Percentiles rank a stretch among this genome's conserved stretches.
These are phyloP conservation scores for Capronia coronata DNA, from an alignment of 2,329 filamentous ascomycete species.

Conservation along the genomic window DNA sequence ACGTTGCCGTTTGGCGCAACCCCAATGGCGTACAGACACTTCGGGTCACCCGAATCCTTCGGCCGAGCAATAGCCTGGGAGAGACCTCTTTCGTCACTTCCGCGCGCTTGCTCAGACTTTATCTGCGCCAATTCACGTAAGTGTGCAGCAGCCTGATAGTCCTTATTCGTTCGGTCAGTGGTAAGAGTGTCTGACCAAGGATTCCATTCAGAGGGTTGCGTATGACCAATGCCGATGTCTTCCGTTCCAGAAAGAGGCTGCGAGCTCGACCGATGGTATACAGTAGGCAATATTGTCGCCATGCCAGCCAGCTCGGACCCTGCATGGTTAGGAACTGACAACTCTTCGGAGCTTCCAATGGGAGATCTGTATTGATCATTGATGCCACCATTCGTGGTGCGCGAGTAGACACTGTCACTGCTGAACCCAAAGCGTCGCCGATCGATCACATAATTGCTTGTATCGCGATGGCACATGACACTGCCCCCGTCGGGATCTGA, in stretches of 20 bases:
- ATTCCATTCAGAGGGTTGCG: slow-evolving; percentile 23
- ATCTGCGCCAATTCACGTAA: slow-evolving; percentile 38
- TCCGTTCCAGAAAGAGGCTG: not conserved
- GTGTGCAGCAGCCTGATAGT: slow-evolving; percentile 27
- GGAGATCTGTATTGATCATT: slow-evolving; percentile 16
- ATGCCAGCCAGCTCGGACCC: slow-evolving; percentile 32
- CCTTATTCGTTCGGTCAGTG: not conserved
- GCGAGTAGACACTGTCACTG: slow-evolving; percentile 42
- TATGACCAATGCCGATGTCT: not conserved
- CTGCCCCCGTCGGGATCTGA: slow-evolving; percentile 7
- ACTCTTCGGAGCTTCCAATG: slow-evolving; percentile 18
- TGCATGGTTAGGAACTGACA: slow-evolving; percentile 8
- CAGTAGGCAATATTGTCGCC: slow-evolving; percentile 35
- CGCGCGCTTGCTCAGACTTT: slow-evolving; percentile 19
- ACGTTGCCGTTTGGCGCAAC: slow-evolving; percentile 6
- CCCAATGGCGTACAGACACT: slow-evolving; percentile 10
- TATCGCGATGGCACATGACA: slow-evolving; percentile 7
- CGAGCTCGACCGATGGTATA: slow-evolving; percentile 16
- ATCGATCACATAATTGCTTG: slow-evolving; percentile 4
- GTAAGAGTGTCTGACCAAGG: slow-evolving; percentile 18
- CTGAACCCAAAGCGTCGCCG: slow-evolving; percentile 19
- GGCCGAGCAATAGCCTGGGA: not conserved
- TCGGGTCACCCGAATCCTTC: not conserved
- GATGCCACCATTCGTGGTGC: slow-evolving; percentile 35
- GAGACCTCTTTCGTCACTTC: not conserved